These are phyloP conservation scores for Colletotrichum musae DNA, from an alignment of 2,329 filamentous ascomycete genomes.

Conservation along the genomic window DNA sequence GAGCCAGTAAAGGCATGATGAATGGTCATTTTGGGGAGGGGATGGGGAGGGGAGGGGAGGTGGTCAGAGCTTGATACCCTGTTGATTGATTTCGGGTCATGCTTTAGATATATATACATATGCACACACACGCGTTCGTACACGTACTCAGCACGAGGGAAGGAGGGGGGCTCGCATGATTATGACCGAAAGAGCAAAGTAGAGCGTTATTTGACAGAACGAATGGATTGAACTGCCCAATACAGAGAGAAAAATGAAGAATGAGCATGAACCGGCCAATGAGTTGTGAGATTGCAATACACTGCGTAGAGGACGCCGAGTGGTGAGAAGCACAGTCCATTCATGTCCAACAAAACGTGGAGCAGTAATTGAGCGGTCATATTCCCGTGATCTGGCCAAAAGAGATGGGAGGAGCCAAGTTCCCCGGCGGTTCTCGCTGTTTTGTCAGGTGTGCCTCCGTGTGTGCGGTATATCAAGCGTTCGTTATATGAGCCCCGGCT, in stretches of 20 bases:
- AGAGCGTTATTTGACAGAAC: background rate
- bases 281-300: background rate
- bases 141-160: background rate
- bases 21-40: background rate
- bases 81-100: conserved; percentile 2
- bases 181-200: background rate
- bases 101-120: background rate
- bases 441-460: no score
- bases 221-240: conserved; percentile 14
- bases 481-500: no score
- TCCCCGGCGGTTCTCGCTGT: no score
- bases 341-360: no score
- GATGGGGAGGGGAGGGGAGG: background rate
- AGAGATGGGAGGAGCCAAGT: no score
- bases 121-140: background rate
- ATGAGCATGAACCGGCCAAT: background rate
- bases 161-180: background rate
- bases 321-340: no score
- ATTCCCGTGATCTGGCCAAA: no score
- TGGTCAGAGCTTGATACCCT: conserved; percentile 24
- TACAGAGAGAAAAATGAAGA: background rate
- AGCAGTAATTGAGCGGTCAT: no score
- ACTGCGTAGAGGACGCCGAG: no score
- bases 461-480: no score
- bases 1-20: conserved; percentile 15